Percentiles rank a stretch among this genome's conserved stretches.
phyloP scores from a whole-genome alignment of 2,329 filamentous ascomycete genomes.

The Fusarium tricinctum region DNA sequence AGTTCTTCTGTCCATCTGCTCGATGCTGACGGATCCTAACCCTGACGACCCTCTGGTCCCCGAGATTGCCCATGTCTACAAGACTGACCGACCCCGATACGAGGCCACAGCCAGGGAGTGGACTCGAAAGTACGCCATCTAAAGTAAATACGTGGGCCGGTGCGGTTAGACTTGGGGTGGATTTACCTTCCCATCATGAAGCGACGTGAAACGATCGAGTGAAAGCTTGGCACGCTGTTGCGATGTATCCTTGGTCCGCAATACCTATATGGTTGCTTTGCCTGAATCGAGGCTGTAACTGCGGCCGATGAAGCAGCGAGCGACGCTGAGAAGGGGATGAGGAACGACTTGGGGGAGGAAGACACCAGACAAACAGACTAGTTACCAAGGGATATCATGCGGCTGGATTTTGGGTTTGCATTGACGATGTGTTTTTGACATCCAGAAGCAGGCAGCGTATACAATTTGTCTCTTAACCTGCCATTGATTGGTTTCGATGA shows the following conservation, averaged over 20 bases:
- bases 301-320: slow-evolving; percentile 45
- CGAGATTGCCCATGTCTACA: slow-evolving; percentile 99
- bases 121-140: slow-evolving; percentile 99
- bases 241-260: slow-evolving; percentile 42
- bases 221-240: slow-evolving; percentile 47
- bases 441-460: slow-evolving; percentile 52
- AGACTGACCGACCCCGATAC: slow-evolving; percentile 96
- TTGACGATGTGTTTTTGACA: slow-evolving; percentile 53
- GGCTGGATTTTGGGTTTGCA: slow-evolving; percentile 58
- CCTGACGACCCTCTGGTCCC: slow-evolving; percentile 98
- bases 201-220: slow-evolving; percentile 48
- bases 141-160: slow-evolving; percentile 49
- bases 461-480: slow-evolving; percentile 49
- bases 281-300: slow-evolving; percentile 41
- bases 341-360: slow-evolving; percentile 45
- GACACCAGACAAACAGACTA: slow-evolving; percentile 57
- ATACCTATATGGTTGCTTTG: slow-evolving; percentile 36
- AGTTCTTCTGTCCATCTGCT: slow-evolving; percentile 99
- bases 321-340: slow-evolving; percentile 42
- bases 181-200: slow-evolving; percentile 49
- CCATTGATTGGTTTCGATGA: background rate
- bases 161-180: slow-evolving; percentile 49
- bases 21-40: slow-evolving; percentile 99
- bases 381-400: slow-evolving; percentile 56
- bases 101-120: slow-evolving; percentile 97